Conservation (phyloP, 2,329 filamentous ascomycete genomes). For the Domatiomyces globalis region DNA sequence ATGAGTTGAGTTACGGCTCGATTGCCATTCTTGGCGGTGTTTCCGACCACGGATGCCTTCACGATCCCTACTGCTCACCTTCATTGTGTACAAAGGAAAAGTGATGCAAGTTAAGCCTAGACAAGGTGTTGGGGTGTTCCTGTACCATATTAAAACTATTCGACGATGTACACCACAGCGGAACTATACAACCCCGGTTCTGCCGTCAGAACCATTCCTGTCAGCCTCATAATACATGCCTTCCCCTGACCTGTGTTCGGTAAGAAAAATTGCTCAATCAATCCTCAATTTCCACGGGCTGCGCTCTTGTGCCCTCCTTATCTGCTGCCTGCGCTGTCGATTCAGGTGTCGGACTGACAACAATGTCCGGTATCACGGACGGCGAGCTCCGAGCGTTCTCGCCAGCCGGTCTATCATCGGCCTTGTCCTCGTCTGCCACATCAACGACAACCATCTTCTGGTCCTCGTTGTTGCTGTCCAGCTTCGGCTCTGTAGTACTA, state of each 20-base stretch:
- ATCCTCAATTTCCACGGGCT: neutral
- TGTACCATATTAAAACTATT: too few species aligned
- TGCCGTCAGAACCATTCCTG: neutral
- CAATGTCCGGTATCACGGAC: constrained; percentile 15
- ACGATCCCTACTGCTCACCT: neutral
- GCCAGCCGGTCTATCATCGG: neutral
- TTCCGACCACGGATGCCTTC: neutral
- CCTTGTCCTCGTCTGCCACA: constrained; percentile 3
- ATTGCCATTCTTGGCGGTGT: neutral
- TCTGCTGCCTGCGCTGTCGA: neutral
- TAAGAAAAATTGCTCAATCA: neutral
- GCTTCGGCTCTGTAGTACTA: constrained; percentile 8
- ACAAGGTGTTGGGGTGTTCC: too few species aligned
- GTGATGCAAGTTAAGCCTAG: too few species aligned
- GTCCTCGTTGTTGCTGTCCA: neutral
- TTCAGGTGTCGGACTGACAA: constrained; percentile 15
- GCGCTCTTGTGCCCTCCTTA: neutral
- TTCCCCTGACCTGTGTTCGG: neutral
- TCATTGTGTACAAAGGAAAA: too few species aligned
- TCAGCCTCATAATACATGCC: neutral
- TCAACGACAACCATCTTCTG: constrained; percentile 1
- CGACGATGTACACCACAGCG: too few species aligned
- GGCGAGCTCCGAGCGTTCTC: constrained; percentile 5
- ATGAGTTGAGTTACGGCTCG: neutral
- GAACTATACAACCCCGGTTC: too few species aligned